Evolutionary conservation across 2,329 filamentous ascomycete species (phyloP).

Genomic region (Endocalyx cinctus): DNA sequence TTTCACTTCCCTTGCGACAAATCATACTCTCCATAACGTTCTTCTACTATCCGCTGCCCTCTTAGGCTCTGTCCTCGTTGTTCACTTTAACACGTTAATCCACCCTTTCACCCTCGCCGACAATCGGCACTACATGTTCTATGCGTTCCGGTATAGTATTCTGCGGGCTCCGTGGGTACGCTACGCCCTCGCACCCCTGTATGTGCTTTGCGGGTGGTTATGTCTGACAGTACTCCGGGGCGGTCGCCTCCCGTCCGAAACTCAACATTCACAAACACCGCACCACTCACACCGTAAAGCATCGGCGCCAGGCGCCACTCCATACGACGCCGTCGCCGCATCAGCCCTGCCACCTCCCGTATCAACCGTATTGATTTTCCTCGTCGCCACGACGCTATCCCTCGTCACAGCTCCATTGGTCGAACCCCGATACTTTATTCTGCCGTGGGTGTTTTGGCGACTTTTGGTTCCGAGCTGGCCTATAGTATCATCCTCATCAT

Average conservation of each 20-base stretch:
- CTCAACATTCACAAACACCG: too few relatives aligned
- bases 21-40: conserved; percentile 29
- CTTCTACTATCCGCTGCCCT: conserved; percentile 32
- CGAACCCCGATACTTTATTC: conserved; percentile 92
- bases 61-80: conserved; percentile 38
- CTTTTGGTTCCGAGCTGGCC: conserved; percentile 62
- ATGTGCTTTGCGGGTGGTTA: conserved; percentile 66
- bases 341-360: conserved; percentile 30
- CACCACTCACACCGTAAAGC: too few relatives aligned
- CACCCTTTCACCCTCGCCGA: conserved; percentile 96
- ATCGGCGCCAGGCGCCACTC: conserved; percentile 2
- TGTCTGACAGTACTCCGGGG: conserved; percentile 60
- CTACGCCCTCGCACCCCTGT: conserved; percentile 64
- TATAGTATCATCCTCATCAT: neutral
- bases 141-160: conserved; percentile 83
- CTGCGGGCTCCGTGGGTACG: conserved; percentile 58
- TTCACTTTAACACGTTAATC: conserved; percentile 84
- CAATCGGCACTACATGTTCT: conserved; percentile 96
- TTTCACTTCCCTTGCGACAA: conserved; percentile 24
- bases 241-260: conserved; percentile 15
- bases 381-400: conserved; percentile 70
- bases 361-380: conserved; percentile 51
- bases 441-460: conserved; percentile 92
- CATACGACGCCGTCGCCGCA: neutral
- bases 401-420: conserved; percentile 87